Evolutionary conservation across 345 rosid genomes (phyloP).

Genomic region (Aethionema arabicum): DNA sequence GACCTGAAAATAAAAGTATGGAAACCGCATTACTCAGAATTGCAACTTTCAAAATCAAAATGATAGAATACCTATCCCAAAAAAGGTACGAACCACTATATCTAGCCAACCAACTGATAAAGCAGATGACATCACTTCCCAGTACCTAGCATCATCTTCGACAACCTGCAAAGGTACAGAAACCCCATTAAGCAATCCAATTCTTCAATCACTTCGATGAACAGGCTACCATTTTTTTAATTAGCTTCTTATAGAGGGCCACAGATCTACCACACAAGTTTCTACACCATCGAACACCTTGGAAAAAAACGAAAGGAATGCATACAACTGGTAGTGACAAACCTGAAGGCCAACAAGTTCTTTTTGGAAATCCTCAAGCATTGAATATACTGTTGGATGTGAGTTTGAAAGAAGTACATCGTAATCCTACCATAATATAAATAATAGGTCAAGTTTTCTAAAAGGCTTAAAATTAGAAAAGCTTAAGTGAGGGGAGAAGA

Average conservation of each 20-base stretch:
- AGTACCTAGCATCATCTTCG: conserved; percentile 76
- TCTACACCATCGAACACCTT: conserved; percentile 5
- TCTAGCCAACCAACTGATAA: conserved; percentile 92
- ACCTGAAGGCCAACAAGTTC: conserved; percentile 77
- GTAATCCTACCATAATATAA: conserved; percentile 58
- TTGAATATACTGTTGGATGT: conserved; percentile 60
- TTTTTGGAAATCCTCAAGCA: conserved; percentile 73
- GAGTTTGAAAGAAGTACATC: conserved; percentile 65
- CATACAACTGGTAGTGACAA: neutral
- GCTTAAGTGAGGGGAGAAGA: conserved; percentile 12
- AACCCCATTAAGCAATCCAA: neutral
- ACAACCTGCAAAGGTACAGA: conserved; percentile 50
- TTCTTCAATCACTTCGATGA: conserved; percentile 14
- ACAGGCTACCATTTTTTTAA: neutral
- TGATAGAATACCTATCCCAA: neutral
- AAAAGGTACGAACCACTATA: conserved; percentile 59
- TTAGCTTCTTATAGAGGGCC: conserved; percentile 5
- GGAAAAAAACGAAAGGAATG: neutral
- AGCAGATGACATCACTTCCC: conserved; percentile 83
- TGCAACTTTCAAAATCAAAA: conserved; percentile 16
- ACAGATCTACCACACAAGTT: conserved; percentile 10
- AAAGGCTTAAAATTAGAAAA: conserved; percentile 11
- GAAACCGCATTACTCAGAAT: conserved; percentile 4
- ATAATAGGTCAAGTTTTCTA: conserved; percentile 2
- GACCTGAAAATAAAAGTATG: conserved; percentile 51